Percentiles rank a stretch among this genome's conserved stretches.
Conservation (phyloP, 2,329 filamentous ascomycete species). For the Chaetomium olivaceum region DNA sequence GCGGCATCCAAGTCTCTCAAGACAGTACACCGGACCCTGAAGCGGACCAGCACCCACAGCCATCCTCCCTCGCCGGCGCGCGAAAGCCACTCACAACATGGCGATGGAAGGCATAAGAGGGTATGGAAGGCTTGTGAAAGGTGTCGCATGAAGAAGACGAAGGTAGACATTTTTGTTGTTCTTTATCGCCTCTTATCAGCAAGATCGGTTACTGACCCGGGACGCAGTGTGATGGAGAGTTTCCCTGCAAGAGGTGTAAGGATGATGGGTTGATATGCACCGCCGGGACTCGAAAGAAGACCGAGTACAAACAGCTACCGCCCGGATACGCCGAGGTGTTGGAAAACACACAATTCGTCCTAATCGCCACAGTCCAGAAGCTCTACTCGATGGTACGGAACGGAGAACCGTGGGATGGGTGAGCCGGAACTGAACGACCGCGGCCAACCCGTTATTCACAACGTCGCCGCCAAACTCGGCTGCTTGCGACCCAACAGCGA, state of each 20-base stretch:
- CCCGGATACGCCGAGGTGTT: constrained; percentile 66
- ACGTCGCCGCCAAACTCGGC: constrained; percentile 64
- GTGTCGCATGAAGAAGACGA: constrained; percentile 70
- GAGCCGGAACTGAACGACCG: constrained; percentile 64
- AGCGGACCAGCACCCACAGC: constrained; percentile 49
- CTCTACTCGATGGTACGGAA: constrained; percentile 64
- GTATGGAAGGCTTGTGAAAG: constrained; percentile 68
- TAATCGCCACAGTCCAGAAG: constrained; percentile 66
- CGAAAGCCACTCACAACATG: constrained; percentile 42
- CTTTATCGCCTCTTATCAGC: background rate
- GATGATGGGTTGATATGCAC: constrained; percentile 66
- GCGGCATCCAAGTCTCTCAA: constrained; percentile 50
- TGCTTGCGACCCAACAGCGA: constrained; percentile 65
- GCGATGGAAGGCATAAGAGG: constrained; percentile 61
- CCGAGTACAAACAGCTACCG: constrained; percentile 67
- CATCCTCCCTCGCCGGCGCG: constrained; percentile 43
- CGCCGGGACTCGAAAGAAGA: constrained; percentile 64
- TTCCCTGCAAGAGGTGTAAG: constrained; percentile 66
- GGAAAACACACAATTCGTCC: constrained; percentile 64
- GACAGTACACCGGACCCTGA: constrained; percentile 52
- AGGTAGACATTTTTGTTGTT: constrained; percentile 47
- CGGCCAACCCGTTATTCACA: constrained; percentile 64
- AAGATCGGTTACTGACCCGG: constrained; percentile 12
- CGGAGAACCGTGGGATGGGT: constrained; percentile 61
- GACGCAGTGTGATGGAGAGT: constrained; percentile 63